phyloP scores from a whole-genome alignment of 2,329 filamentous ascomycete genomes.

The Phaeomoniella chlamydospora region DNA sequence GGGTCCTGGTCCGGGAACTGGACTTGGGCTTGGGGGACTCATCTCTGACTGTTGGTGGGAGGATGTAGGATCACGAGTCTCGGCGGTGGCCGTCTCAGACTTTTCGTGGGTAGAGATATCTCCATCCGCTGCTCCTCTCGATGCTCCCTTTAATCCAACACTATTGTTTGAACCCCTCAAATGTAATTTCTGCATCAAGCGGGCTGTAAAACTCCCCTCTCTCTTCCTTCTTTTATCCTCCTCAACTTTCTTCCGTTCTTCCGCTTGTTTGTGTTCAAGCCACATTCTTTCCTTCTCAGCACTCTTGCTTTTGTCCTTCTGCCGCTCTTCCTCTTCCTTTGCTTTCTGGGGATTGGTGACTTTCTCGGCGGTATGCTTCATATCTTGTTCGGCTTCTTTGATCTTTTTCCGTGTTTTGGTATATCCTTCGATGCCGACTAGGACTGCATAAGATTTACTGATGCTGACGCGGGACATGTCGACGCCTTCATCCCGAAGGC shows the following conservation, averaged over 20 bases:
- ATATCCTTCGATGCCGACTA: slow-evolving; percentile 73
- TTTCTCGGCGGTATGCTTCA: slow-evolving; percentile 42
- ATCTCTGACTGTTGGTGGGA: background rate
- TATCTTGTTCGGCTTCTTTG: slow-evolving; percentile 37
- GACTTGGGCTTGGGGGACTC: slow-evolving; percentile 1
- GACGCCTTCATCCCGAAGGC: slow-evolving; percentile 55
- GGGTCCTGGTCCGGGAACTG: slow-evolving; percentile 9
- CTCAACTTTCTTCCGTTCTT: slow-evolving; percentile 2
- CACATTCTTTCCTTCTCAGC: slow-evolving; percentile 48
- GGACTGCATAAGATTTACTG: slow-evolving; percentile 65
- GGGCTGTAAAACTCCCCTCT: background rate
- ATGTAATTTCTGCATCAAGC: background rate
- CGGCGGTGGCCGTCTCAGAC: background rate
- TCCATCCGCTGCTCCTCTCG: no score
- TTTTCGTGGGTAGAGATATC: no score
- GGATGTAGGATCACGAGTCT: background rate
- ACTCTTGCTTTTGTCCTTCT: slow-evolving; percentile 42
- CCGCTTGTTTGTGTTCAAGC: slow-evolving; percentile 26
- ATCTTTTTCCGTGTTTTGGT: slow-evolving; percentile 52
- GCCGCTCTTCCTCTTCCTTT: slow-evolving; percentile 26
- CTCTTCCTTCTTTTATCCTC: slow-evolving; percentile 2
- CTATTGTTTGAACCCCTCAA: slow-evolving; percentile 1
- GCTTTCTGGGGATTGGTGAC: slow-evolving; percentile 47
- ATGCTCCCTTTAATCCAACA: no score
- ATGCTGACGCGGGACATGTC: slow-evolving; percentile 70